phyloP scores from a whole-genome alignment of 2,329 filamentous ascomycete genomes.

The Arthrocladium fulminans region DNA sequence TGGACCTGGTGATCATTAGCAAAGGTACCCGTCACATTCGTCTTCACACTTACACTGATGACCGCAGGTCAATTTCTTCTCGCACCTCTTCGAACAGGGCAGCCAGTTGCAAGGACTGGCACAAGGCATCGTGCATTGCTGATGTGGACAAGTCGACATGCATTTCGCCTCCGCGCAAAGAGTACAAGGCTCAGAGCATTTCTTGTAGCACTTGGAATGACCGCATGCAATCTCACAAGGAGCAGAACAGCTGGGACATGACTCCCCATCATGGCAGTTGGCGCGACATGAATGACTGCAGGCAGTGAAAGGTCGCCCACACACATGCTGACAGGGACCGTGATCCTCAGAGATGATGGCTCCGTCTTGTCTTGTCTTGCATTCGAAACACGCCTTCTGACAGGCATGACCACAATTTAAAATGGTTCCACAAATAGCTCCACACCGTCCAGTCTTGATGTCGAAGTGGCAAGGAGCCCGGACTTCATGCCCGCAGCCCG shows the following conservation, averaged over 20 bases:
- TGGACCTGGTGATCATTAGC: too few species aligned
- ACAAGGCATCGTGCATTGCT: slow-evolving; percentile 47
- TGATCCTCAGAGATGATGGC: not conserved
- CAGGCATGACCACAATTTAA: slow-evolving; percentile 18
- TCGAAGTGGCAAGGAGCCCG: not conserved
- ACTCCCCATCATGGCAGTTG: slow-evolving; percentile 43
- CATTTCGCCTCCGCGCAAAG: slow-evolving; percentile 52
- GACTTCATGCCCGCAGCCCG: slow-evolving; percentile 11
- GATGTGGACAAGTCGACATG: slow-evolving; percentile 48
- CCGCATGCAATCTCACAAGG: slow-evolving; percentile 49
- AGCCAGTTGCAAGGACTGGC: slow-evolving; percentile 59
- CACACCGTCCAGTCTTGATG: not conserved
- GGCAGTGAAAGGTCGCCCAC: not conserved
- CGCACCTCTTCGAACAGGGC: slow-evolving; percentile 55
- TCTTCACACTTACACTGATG: too few species aligned
- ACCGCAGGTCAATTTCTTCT: slow-evolving; percentile 45
- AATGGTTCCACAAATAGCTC: slow-evolving; percentile 11
- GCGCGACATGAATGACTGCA: slow-evolving; percentile 12
- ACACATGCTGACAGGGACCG: not conserved
- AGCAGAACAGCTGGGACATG: slow-evolving; percentile 26
- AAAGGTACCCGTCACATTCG: too few species aligned
- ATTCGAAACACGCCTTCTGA: not conserved
- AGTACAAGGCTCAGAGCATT: slow-evolving; percentile 52
- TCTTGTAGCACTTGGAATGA: slow-evolving; percentile 48
- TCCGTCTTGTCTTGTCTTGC: not conserved